phyloP scores from a whole-genome alignment of 2,329 filamentous ascomycete species.

The Claviceps sp. region DNA sequence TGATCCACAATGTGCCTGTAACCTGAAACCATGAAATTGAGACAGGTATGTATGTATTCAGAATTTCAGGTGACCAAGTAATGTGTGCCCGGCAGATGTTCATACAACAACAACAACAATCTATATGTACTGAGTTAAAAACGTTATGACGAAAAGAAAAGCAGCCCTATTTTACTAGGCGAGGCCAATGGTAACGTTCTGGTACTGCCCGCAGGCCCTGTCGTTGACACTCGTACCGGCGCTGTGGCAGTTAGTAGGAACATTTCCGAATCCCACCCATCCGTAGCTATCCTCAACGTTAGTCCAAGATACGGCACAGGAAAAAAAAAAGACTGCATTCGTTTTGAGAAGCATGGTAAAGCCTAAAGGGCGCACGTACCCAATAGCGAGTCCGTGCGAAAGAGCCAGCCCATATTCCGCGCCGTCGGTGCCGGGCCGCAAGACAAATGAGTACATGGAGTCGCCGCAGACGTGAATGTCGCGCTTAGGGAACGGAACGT shows the following conservation, averaged over 20 bases:
- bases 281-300: background rate
- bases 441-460: slow-evolving; percentile 16
- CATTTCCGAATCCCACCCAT: background rate
- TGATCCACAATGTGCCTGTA: too few relatives aligned
- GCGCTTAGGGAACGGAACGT: slow-evolving; percentile 1
- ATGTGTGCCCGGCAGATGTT: too few relatives aligned
- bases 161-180: too few relatives aligned
- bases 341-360: too few relatives aligned
- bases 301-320: background rate
- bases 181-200: too few relatives aligned
- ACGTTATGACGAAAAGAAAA: too few relatives aligned
- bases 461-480: slow-evolving; percentile 14
- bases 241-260: background rate
- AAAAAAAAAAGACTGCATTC: too few relatives aligned
- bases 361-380: slow-evolving; percentile 9
- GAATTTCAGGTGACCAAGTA: too few relatives aligned
- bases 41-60: too few relatives aligned
- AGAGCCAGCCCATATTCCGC: background rate
- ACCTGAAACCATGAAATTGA: too few relatives aligned
- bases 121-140: too few relatives aligned
- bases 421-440: slow-evolving; percentile 8
- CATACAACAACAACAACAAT: too few relatives aligned
- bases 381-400: slow-evolving; percentile 3
- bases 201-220: background rate
- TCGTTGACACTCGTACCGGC: background rate